Evolutionary conservation across 2,329 filamentous ascomycete species (phyloP), one percentile per base, ranked within the genome.

Genomic region (Aureobasidium sp.): DNA sequence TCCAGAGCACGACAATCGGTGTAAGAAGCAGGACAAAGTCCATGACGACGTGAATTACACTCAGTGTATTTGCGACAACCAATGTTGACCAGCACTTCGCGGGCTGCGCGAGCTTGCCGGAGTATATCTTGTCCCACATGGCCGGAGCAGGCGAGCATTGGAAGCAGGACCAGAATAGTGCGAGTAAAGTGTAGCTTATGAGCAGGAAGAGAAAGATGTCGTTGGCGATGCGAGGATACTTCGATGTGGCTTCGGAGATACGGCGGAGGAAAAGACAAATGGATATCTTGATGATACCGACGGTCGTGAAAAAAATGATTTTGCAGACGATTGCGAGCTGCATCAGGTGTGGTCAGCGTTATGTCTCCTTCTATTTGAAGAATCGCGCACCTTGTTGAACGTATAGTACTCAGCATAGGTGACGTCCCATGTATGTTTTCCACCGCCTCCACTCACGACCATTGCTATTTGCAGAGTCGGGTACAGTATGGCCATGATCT

Each of bases 261-360:
- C 56, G 56, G 13, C 56, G 56, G 24, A 59, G 43, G 56, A 59
- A 59, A 5, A 59, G 56, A 32, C 43, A 47, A 5, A 59, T 59
- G 8, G 56, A 59, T 48, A 59, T 59, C 20, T 59, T 59, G 29
- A 59, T 59, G 20, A 59, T 59, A 44, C 56, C 56, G 44, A 59
- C 56, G 20, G 56, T 59, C 4, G 56, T 59, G 44, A 59, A 59
- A 39, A 59, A 59, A 9, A 59, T 50, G 12, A 59, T 59, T 10
- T 59, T 59, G 56, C 56, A 59, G 43, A 59, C 43, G 9, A 59
- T 50, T 7, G 43, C 56, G 10, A 59, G 56, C 56, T 59, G n/a
- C 3, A 5, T 9, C 27, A 20, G 1, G 2, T 20, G 26, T 4
- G 6, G n/a, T 57, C 39, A 57, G 53, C 32, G 10, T 8, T 5